phyloP scores from a whole-genome alignment of 352 stramenopile genomes.

The Peronosclerospora sorghi region DNA sequence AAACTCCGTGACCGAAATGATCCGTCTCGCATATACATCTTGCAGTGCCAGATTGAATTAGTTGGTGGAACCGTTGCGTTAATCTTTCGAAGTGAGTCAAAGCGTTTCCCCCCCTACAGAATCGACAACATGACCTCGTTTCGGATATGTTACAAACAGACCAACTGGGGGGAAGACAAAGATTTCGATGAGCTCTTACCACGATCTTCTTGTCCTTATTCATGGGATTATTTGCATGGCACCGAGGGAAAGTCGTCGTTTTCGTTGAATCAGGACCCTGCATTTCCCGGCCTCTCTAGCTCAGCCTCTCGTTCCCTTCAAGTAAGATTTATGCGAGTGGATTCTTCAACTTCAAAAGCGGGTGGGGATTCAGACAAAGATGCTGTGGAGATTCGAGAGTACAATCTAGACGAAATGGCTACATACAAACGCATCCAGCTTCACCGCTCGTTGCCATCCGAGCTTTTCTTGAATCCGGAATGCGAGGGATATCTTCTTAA shows the following conservation, averaged over 20 bases:
- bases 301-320: slow-evolving; percentile 59
- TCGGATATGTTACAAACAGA: slow-evolving; percentile 80
- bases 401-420: slow-evolving; percentile 82
- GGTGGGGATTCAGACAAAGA: slow-evolving; percentile 57
- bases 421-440: slow-evolving; percentile 71
- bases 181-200: slow-evolving; percentile 70
- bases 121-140: slow-evolving; percentile 89
- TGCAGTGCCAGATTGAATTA: slow-evolving; percentile 82
- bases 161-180: slow-evolving; percentile 54
- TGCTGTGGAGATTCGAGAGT: slow-evolving; percentile 77
- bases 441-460: slow-evolving; percentile 66
- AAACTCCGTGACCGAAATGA: slow-evolving; percentile 71
- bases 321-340: slow-evolving; percentile 84
- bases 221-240: slow-evolving; percentile 76
- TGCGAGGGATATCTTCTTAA: slow-evolving; percentile 75
- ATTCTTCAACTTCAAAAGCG: slow-evolving; percentile 46
- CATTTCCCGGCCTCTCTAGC: slow-evolving; percentile 42
- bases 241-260: slow-evolving; percentile 43
- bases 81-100: slow-evolving; percentile 79
- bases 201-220: slow-evolving; percentile 69
- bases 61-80: slow-evolving; percentile 76
- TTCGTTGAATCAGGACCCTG: slow-evolving; percentile 51
- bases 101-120: slow-evolving; percentile 79
- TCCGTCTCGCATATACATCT: slow-evolving; percentile 73
- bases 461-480: slow-evolving; percentile 69